Evolutionary conservation across 1,284 basidiomycete species (phyloP).

Genomic region (Cutaneotrichosporon sp.): DNA sequence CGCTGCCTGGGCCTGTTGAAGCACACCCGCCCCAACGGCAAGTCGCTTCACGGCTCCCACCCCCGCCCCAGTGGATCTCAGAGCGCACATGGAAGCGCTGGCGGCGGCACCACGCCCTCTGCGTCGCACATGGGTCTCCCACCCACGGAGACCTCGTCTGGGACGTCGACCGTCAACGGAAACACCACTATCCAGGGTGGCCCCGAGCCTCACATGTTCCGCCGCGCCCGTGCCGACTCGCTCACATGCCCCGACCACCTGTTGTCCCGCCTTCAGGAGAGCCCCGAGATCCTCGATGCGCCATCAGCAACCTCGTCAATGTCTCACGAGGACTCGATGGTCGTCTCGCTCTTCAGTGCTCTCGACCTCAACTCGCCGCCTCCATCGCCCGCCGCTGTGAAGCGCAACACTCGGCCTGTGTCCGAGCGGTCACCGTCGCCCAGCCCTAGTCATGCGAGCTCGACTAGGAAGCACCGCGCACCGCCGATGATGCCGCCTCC

Average conservation of each 20-base stretch:
- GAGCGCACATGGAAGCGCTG: conserved; percentile 13
- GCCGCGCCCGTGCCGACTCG: conserved; percentile 31
- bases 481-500: conserved; percentile 23
- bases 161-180: background rate
- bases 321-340: background rate
- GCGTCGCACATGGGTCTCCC: background rate
- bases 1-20: conserved; percentile 70
- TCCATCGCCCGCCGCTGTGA: background rate
- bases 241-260: conserved; percentile 6
- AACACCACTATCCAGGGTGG: background rate
- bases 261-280: background rate
- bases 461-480: conserved; percentile 2
- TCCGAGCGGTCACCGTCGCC: background rate
- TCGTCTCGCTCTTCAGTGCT: background rate
- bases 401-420: background rate
- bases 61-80: conserved; percentile 16
- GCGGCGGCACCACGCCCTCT: background rate
- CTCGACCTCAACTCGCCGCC: background rate
- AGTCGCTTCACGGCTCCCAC: conserved; percentile 1
- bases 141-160: background rate
- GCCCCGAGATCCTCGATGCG: background rate
- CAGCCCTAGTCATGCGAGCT: background rate
- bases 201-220: background rate
- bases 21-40: conserved; percentile 5
- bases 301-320: background rate